Conservation (phyloP, 139 green algal species). For the Coccomyxa sp. region DNA sequence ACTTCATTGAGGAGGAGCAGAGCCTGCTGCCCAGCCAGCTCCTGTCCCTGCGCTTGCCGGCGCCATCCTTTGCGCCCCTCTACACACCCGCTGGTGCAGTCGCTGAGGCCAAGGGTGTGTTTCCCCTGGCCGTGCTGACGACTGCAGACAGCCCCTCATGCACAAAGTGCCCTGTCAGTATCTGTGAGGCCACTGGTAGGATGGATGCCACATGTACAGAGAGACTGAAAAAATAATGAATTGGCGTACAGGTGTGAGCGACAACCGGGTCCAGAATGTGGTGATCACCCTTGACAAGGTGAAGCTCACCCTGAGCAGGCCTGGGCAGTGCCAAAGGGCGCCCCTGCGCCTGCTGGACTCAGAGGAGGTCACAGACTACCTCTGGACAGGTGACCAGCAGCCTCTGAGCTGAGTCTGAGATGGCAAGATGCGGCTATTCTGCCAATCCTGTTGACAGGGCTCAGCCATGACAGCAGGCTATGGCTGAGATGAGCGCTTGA, state of each 20-base stretch:
- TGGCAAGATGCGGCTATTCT: background rate
- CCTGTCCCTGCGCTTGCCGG: conserved; percentile 38
- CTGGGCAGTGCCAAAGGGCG: conserved; percentile 27
- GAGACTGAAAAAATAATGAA: too few relatives aligned
- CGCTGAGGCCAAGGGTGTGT: conserved; percentile 20
- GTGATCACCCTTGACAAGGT: conserved; percentile 90
- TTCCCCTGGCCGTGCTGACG: background rate
- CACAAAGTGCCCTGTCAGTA: too few relatives aligned
- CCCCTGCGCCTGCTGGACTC: conserved; percentile 56
- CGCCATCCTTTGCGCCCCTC: too few relatives aligned
- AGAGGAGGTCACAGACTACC: conserved; percentile 49
- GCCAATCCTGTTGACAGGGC: background rate
- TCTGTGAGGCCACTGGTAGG: too few relatives aligned
- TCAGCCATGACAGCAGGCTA: too few relatives aligned
- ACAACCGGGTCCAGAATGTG: conserved; percentile 79
- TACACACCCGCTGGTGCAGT: conserved; percentile 40
- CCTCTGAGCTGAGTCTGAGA: background rate
- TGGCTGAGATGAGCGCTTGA: background rate
- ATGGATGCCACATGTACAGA: too few relatives aligned
- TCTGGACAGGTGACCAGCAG: conserved; percentile 64
- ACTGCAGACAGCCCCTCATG: too few relatives aligned
- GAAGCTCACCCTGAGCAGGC: conserved; percentile 55
- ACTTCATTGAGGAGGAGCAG: conserved; percentile 64
- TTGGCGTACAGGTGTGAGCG: conserved; percentile 37
- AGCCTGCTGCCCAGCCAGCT: conserved; percentile 56